A percentile compares a stretch with the other conserved stretches of the same genome.
Evolutionary conservation across 2,329 filamentous ascomycete genomes (phyloP).

Genomic region (Fusarium citri): DNA sequence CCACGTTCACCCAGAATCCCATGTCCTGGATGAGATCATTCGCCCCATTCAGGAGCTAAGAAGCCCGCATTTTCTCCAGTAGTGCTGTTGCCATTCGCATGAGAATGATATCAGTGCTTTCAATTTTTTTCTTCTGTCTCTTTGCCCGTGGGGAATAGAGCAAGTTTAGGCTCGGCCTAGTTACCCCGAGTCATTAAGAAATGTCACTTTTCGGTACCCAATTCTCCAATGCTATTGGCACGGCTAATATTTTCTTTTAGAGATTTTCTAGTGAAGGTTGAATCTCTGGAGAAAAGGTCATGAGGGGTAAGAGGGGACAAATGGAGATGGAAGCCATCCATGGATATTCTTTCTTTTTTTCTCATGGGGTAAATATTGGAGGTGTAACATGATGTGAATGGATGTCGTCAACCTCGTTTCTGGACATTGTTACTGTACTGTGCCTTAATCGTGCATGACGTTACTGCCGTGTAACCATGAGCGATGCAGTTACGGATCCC

Average conservation of each 20-base stretch:
- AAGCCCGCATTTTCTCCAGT: constrained; percentile 14
- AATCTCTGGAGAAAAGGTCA: constrained; percentile 12
- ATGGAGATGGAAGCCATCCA: constrained; percentile 7
- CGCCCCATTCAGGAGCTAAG: constrained; percentile 38
- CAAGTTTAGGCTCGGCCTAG: background rate
- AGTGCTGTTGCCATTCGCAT: constrained; percentile 7
- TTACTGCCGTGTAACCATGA: background rate
- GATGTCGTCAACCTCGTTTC: background rate
- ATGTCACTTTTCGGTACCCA: background rate
- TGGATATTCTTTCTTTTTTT: background rate
- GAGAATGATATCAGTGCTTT: constrained; percentile 36
- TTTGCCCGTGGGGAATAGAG: constrained; percentile 12
- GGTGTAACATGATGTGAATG: background rate
- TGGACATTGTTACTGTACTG: background rate
- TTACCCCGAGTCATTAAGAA: background rate
- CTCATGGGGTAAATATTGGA: background rate
- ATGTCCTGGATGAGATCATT: constrained; percentile 36
- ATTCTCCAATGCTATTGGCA: constrained; percentile 17
- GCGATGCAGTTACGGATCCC: background rate
- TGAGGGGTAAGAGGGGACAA: background rate
- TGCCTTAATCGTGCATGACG: constrained; percentile 2
- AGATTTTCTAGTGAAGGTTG: background rate
- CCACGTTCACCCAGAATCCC: constrained; percentile 19
- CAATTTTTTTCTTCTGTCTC: background rate
- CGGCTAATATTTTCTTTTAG: constrained; percentile 7